Conservation (phyloP, 1,284 basidiomycete species). For the Microstroma glucosiphilum region DNA sequence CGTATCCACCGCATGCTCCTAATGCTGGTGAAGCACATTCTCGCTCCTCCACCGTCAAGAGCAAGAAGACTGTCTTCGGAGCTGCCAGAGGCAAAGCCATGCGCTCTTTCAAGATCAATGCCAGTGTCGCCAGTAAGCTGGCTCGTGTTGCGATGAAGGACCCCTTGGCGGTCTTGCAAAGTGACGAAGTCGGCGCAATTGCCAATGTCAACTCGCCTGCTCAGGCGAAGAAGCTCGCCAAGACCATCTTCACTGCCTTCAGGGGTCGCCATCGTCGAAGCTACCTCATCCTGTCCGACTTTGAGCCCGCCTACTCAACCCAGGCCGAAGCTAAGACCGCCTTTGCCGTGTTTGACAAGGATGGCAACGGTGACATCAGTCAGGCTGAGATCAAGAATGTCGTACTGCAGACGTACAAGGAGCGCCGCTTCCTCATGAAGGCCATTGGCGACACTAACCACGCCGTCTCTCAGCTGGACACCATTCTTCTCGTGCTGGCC, state of each 20-base stretch:
- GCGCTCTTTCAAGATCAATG: slow-evolving; percentile 8
- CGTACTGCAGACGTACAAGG: slow-evolving; percentile 54
- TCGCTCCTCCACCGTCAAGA: not conserved
- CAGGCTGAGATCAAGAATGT: slow-evolving; percentile 68
- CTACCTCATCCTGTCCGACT: slow-evolving; percentile 65
- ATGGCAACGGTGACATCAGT: slow-evolving; percentile 72
- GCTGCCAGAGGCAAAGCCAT: not conserved
- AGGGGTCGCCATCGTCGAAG: slow-evolving; percentile 54
- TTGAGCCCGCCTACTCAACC: slow-evolving; percentile 64
- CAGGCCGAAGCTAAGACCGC: slow-evolving; percentile 60
- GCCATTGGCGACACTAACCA: slow-evolving; percentile 47
- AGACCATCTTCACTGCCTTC: slow-evolving; percentile 63
- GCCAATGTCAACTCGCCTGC: slow-evolving; percentile 44
- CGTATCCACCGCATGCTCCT: not conserved
- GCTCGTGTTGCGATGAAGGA: slow-evolving; percentile 42
- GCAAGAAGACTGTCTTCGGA: slow-evolving; percentile 9
- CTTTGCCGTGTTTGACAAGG: slow-evolving; percentile 64
- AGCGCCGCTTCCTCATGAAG: slow-evolving; percentile 39
- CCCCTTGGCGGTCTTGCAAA: slow-evolving; percentile 22
- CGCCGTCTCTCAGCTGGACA: slow-evolving; percentile 38
- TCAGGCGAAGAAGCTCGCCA: slow-evolving; percentile 60
- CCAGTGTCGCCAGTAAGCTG: slow-evolving; percentile 16
- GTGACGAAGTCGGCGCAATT: slow-evolving; percentile 35
- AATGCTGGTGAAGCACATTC: not conserved
- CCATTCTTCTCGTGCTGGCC: slow-evolving; percentile 31